A percentile compares a stretch with the other conserved stretches of the same genome.
phyloP scores from a whole-genome alignment of 352 stramenopile genomes.

The Phytophthora multivora region DNA sequence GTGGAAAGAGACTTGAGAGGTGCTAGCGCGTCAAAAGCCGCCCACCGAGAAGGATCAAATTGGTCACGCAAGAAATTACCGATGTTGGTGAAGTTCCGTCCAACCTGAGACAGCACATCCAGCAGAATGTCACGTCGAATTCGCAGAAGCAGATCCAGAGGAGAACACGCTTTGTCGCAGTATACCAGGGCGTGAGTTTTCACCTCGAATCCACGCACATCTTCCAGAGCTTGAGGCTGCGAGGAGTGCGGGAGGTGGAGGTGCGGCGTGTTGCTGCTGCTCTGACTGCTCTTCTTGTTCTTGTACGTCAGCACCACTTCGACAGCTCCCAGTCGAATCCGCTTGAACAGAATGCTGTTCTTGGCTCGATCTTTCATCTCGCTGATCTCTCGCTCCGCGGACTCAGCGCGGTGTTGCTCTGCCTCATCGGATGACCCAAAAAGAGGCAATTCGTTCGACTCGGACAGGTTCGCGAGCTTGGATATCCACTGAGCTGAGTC shows the following conservation, averaged over 20 bases:
- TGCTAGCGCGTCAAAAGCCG: constrained; percentile 65
- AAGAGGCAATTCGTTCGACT: constrained; percentile 36
- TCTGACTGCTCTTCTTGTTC: constrained; percentile 57
- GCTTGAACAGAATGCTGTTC: constrained; percentile 80
- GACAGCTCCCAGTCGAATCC: constrained; percentile 76
- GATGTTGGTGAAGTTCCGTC: constrained; percentile 88
- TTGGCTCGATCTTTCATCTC: constrained; percentile 52
- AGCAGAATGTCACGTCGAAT: constrained; percentile 83
- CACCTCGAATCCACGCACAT: constrained; percentile 86
- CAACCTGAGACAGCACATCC: constrained; percentile 83
- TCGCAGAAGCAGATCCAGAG: constrained; percentile 69
- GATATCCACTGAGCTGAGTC: constrained; percentile 50
- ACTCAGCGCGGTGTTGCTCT: constrained; percentile 13
- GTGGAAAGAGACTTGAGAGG: constrained; percentile 58
- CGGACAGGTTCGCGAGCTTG: constrained; percentile 27
- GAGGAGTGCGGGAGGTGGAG: constrained; percentile 15
- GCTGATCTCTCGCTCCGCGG: constrained; percentile 28
- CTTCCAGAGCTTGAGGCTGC: constrained; percentile 66
- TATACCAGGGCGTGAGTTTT: constrained; percentile 89
- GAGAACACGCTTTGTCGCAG: constrained; percentile 86
- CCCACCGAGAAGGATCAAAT: constrained; percentile 74
- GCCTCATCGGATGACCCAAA: constrained; percentile 9
- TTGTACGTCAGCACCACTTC: constrained; percentile 85
- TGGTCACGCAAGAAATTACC: constrained; percentile 82
- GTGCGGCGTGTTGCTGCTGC: constrained; percentile 13